Base-by-base conservation (phyloP, 176 grass and related monocot genomes). In the Hyparrhenia diplandra region DNA sequence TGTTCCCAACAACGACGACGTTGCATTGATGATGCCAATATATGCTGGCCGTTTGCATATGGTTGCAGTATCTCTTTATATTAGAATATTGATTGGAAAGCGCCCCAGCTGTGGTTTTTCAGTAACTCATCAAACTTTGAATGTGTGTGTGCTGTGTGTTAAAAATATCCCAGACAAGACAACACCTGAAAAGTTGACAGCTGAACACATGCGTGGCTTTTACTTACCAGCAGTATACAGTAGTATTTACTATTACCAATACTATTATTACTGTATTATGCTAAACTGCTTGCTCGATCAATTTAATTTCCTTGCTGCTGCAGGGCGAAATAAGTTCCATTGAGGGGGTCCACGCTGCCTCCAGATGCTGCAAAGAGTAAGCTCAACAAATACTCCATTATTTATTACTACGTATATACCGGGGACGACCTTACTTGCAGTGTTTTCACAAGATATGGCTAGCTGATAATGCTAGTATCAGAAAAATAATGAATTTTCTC, bases 361-460 rank as follows among this genome's bases (percentile, higher is more conserved):
- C 94, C 42, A 89, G 73, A 85, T 93, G 90, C 59, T 97, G 94
- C 88, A 89, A 86, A n/a, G 88, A 97, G 24, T 80, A 45, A 31
- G 55, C 13, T 59, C 9, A 16, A 74, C 4, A 81, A 65, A 62
- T 67, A 45, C 6, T 52, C 5, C n/a, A n/a, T n/a, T n/a, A n/a
- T n/a, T n/a, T n/a, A n/a, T n/a, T n/a, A n/a, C n/a, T n/a, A n/a
- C n/a, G n/a, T n/a, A n/a, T n/a, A n/a, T n/a, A n/a, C n/a, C n/a
- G n/a, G n/a, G n/a, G n/a, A n/a, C n/a, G n/a, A n/a, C n/a, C n/a
- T n/a, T n/a, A n/a, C n/a, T n/a, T n/a, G n/a, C n/a, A n/a, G n/a
- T n/a, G n/a, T n/a, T n/a, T n/a, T n/a, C n/a, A n/a, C n/a, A n/a
- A n/a, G n/a, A n/a, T n/a, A n/a, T n/a, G n/a, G n/a, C n/a, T n/a